These are phyloP conservation scores for Cerioporus squamosus DNA, from an alignment of 1,284 basidiomycete species.

Conservation along the genomic window DNA sequence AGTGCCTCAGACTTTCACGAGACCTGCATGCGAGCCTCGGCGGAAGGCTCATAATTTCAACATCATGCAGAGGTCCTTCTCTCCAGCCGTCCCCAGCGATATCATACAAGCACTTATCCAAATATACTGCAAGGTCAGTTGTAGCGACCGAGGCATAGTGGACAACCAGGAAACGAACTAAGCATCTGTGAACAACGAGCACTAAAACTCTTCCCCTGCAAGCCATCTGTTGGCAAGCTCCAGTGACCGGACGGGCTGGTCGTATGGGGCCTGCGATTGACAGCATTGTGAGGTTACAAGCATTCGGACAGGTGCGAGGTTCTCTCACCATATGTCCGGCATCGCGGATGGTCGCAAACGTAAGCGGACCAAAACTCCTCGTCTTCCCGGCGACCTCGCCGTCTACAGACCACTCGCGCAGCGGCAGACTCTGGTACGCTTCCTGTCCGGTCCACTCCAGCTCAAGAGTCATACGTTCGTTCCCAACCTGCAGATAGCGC, in stretches of 20 bases:
- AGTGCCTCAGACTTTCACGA: too few species aligned
- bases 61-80: too few species aligned
- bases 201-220: conserved; percentile 32
- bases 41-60: too few species aligned
- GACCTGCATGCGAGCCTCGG: too few species aligned
- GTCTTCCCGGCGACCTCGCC: conserved; percentile 59
- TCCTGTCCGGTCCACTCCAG: conserved; percentile 68
- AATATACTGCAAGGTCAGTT: too few species aligned
- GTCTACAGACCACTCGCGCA: conserved; percentile 58
- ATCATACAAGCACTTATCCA: too few species aligned
- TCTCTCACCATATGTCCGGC: conserved; percentile 68
- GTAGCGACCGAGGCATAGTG: too few species aligned
- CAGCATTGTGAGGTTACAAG: neutral
- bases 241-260: conserved; percentile 61
- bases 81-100: too few species aligned
- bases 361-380: conserved; percentile 61
- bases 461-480: conserved; percentile 64
- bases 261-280: conserved; percentile 58
- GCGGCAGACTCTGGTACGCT: conserved; percentile 48
- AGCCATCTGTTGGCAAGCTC: conserved; percentile 59
- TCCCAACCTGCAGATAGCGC: conserved; percentile 43
- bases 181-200: neutral
- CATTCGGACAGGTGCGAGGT: neutral
- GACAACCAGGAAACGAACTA: neutral
- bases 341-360: conserved; percentile 62